Evolutionary conservation across 805 yeast genomes (phyloP).

Genomic region (Blastobotrys muscicola): DNA sequence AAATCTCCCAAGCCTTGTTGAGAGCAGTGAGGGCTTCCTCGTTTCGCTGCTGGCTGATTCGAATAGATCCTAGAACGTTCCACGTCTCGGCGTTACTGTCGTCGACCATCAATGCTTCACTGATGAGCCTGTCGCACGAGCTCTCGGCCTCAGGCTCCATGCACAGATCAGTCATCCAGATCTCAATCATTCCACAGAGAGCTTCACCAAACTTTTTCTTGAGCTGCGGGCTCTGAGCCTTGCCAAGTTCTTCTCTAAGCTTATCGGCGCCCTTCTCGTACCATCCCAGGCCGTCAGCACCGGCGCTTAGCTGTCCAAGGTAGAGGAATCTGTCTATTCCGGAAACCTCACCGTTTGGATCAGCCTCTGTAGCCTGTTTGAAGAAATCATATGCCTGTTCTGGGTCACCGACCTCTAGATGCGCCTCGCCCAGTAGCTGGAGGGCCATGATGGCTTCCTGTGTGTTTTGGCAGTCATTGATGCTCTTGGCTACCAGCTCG

Average conservation of each 20-base stretch:
- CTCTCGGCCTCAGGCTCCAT: conserved; percentile 85
- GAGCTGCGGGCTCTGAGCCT: conserved; percentile 22
- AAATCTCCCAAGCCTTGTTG: conserved; percentile 61
- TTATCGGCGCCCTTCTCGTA: conserved; percentile 54
- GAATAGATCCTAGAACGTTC: conserved; percentile 73
- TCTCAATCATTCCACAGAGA: conserved; percentile 72
- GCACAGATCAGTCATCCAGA: conserved; percentile 95
- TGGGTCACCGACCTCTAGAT: conserved; percentile 70
- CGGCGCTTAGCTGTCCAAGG: conserved; percentile 87
- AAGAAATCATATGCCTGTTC: conserved; percentile 67
- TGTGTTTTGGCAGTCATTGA: conserved; percentile 20
- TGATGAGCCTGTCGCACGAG: conserved; percentile 64
- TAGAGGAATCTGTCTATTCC: conserved; percentile 73
- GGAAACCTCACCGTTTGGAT: conserved; percentile 54
- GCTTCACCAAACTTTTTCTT: conserved; percentile 62
- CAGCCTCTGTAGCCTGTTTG: conserved; percentile 52
- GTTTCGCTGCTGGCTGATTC: conserved; percentile 74
- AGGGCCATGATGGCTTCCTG: conserved; percentile 12
- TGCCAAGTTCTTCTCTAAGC: conserved; percentile 34
- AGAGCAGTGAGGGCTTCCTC: conserved; percentile 68
- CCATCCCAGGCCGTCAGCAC: conserved; percentile 55
- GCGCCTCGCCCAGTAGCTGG: conserved; percentile 56
- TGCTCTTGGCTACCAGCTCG: conserved; percentile 28
- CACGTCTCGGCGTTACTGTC: conserved; percentile 65
- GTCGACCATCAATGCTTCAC: conserved; percentile 48